These are phyloP conservation scores for Tothia fuscella DNA, from an alignment of 2,329 filamentous ascomycete species.

Conservation along the genomic window DNA sequence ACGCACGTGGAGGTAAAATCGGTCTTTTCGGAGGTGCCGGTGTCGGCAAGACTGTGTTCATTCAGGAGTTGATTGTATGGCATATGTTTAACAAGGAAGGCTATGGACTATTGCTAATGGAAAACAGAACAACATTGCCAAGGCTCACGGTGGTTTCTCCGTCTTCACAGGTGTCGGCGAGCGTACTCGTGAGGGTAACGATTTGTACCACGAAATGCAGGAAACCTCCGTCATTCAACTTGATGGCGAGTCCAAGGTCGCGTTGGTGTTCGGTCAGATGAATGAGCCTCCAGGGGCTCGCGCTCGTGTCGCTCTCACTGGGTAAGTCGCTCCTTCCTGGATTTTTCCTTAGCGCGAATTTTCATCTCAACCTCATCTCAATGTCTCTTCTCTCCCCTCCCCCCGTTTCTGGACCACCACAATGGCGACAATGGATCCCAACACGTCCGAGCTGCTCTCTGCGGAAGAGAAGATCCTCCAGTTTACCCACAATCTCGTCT, in stretches of 20 bases:
- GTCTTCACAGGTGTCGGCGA: slow-evolving; percentile 99
- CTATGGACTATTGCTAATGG: neutral
- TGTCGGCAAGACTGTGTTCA: slow-evolving; percentile 99
- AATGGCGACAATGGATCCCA: too few relatives aligned
- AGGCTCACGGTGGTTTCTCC: slow-evolving; percentile 99
- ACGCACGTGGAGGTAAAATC: slow-evolving; percentile 99
- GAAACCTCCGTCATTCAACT: slow-evolving; percentile 99
- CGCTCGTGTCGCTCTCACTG: slow-evolving; percentile 98
- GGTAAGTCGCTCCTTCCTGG: slow-evolving; percentile 30
- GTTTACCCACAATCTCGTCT: too few relatives aligned
- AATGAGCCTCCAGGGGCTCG: slow-evolving; percentile 99
- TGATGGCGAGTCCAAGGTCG: slow-evolving; percentile 98
- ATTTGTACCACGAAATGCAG: slow-evolving; percentile 99
- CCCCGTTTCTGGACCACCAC: too few relatives aligned
- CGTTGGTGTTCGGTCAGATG: slow-evolving; percentile 99
- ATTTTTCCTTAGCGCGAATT: slow-evolving; percentile 10
- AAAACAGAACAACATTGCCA: slow-evolving; percentile 93
- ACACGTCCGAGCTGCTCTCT: too few relatives aligned
- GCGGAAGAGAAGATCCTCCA: too few relatives aligned
- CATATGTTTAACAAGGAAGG: neutral
- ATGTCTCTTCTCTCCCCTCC: neutral
- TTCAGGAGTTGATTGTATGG: slow-evolving; percentile 92
- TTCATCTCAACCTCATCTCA: neutral
- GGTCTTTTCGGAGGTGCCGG: slow-evolving; percentile 99
- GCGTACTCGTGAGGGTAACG: slow-evolving; percentile 99